phyloP scores from a whole-genome alignment of 768 basidiomycete genomes.

The Mycena rebaudengoi region DNA sequence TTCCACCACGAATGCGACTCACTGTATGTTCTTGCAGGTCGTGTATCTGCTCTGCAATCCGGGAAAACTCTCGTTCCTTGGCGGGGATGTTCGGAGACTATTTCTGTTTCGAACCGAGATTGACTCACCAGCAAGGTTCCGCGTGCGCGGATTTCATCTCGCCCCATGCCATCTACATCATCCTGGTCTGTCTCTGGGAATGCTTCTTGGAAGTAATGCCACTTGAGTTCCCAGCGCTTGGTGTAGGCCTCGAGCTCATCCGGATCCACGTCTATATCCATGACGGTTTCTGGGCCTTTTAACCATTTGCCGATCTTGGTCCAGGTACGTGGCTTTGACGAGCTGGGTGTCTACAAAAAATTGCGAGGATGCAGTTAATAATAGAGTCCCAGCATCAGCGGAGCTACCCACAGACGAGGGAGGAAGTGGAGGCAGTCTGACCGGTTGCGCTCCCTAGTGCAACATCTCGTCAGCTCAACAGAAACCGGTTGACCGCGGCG shows the following conservation, averaged over 20 bases:
- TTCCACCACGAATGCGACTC: too few relatives aligned
- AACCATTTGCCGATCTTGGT: neutral
- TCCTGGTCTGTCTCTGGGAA: neutral
- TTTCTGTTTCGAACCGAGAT: neutral
- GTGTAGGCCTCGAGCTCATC: conserved; percentile 6
- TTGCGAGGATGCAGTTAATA: too few relatives aligned
- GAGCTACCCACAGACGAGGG: too few relatives aligned
- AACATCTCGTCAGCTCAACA: too few relatives aligned
- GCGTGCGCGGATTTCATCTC: conserved; percentile 1
- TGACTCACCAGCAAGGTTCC: conserved; percentile 2
- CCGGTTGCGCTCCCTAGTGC: too few relatives aligned
- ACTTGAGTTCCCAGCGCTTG: conserved; percentile 21
- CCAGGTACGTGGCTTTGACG: too few relatives aligned
- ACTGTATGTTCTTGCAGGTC: neutral
- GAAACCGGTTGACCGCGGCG: too few relatives aligned
- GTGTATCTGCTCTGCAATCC: neutral
- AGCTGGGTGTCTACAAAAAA: too few relatives aligned
- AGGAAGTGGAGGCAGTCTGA: too few relatives aligned
- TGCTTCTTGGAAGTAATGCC: conserved; percentile 12
- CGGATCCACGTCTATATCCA: conserved; percentile 4
- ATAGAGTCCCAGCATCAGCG: too few relatives aligned
- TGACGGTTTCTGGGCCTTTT: neutral
- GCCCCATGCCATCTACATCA: neutral
- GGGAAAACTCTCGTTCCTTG: neutral
- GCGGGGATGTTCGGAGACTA: neutral